A percentile compares a stretch with the other conserved stretches of the same genome.
These are phyloP conservation scores for Fusarium buharicum DNA, from an alignment of 2,329 filamentous ascomycete species.

Conservation along the genomic window DNA sequence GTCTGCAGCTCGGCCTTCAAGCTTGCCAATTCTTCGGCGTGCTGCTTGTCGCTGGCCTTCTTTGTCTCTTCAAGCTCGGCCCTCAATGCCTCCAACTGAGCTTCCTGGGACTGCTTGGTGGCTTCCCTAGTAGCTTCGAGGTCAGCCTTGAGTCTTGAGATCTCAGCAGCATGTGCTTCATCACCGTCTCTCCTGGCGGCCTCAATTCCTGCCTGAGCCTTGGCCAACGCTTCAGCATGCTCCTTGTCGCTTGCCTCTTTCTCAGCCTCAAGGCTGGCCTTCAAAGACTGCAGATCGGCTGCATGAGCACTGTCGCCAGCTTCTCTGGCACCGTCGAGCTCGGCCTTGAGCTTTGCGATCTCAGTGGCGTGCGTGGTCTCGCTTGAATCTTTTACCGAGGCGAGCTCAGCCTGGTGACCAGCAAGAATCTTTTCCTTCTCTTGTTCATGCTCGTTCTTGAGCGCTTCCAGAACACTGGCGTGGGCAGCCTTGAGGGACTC, in stretches of 20 bases:
- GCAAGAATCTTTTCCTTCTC: slow-evolving; percentile 52
- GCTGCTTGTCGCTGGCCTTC: slow-evolving; percentile 51
- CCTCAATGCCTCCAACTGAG: slow-evolving; percentile 55
- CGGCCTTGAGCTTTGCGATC: slow-evolving; percentile 42
- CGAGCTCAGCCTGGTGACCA: slow-evolving; percentile 48
- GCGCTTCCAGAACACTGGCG: slow-evolving; percentile 53
- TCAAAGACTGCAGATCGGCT: slow-evolving; percentile 54
- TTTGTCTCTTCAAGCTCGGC: slow-evolving; percentile 56
- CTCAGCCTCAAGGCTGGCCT: slow-evolving; percentile 56
- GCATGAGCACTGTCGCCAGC: slow-evolving; percentile 44
- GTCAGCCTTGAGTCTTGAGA: slow-evolving; percentile 49
- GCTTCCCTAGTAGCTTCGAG: slow-evolving; percentile 47
- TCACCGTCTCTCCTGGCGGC: slow-evolving; percentile 47
- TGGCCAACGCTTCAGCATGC: slow-evolving; percentile 46
- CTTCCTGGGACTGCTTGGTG: slow-evolving; percentile 48
- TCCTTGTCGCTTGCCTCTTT: slow-evolving; percentile 53
- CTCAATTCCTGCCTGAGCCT: slow-evolving; percentile 48
- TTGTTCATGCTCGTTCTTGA: slow-evolving; percentile 55
- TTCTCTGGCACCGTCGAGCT: slow-evolving; percentile 49
- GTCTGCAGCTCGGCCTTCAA: slow-evolving; percentile 46
- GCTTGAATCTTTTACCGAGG: slow-evolving; percentile 46
- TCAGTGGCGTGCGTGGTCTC: slow-evolving; percentile 47
- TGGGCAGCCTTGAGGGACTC: slow-evolving; percentile 58
- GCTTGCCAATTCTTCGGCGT: slow-evolving; percentile 50
- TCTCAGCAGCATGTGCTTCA: slow-evolving; percentile 46